Conservation (phyloP, 2,329 filamentous ascomycete genomes). For the Aureobasidium sp. region DNA sequence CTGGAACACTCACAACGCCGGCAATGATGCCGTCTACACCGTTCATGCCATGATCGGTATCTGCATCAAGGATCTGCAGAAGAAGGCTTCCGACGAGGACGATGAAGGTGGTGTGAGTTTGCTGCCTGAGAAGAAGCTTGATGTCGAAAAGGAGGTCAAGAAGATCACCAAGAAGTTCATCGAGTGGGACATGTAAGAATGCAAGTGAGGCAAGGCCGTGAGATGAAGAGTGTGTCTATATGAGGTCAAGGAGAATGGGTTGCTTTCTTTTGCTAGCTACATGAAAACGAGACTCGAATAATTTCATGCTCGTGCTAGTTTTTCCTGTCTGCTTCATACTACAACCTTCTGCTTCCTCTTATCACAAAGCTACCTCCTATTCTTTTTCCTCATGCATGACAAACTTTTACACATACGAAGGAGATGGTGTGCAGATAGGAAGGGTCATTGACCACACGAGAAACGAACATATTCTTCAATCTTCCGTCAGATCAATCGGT, state of each 20-base stretch:
- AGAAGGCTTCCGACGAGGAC: slow-evolving; percentile 8
- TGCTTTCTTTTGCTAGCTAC: background rate
- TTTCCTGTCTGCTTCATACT: too few species aligned
- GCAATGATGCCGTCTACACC: slow-evolving; percentile 41
- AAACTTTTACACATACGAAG: too few species aligned
- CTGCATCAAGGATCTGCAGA: slow-evolving; percentile 35
- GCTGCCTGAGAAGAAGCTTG: background rate
- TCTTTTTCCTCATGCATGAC: too few species aligned
- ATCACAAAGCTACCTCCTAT: too few species aligned
- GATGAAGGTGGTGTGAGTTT: slow-evolving; percentile 1
- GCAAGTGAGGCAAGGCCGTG: background rate
- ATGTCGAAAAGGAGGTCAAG: background rate
- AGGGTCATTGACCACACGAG: too few species aligned
- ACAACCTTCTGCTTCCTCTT: too few species aligned
- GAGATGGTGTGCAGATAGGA: too few species aligned
- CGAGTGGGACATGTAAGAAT: background rate
- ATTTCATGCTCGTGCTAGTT: too few species aligned
- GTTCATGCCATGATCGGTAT: slow-evolving; percentile 64
- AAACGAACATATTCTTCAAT: background rate
- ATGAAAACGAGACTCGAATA: too few species aligned
- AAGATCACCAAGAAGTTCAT: background rate
- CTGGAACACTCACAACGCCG: slow-evolving; percentile 33
- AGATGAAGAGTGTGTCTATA: background rate
- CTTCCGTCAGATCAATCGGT: background rate
- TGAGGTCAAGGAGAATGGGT: background rate